These are phyloP conservation scores for Juglanconis juglandina DNA, from an alignment of 2,329 filamentous ascomycete genomes.

Conservation along the genomic window DNA sequence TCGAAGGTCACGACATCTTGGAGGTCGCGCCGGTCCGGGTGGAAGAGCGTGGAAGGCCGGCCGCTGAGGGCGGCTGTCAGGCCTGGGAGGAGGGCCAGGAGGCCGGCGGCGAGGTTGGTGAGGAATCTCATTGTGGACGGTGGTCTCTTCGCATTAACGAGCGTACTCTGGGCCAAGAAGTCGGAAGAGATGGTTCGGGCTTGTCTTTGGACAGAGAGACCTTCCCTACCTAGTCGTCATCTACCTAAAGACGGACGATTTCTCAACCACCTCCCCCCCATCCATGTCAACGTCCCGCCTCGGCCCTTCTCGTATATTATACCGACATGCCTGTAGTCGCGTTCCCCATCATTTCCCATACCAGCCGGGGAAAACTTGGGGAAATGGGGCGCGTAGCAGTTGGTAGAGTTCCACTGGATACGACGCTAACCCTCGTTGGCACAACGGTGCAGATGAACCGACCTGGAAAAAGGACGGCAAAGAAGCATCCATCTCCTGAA, in stretches of 20 bases:
- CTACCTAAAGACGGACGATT: neutral
- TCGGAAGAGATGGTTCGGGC: neutral
- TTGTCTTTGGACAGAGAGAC: neutral
- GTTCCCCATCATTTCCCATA: neutral
- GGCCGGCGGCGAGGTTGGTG: conserved; percentile 7
- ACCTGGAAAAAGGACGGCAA: neutral
- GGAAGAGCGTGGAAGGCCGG: conserved; percentile 10
- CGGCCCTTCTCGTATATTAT: neutral
- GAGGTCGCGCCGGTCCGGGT: conserved; percentile 9
- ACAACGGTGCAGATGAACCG: neutral
- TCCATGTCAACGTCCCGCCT: neutral
- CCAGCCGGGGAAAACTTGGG: neutral
- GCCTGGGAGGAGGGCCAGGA: conserved; percentile 5
- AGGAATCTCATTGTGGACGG: conserved; percentile 12
- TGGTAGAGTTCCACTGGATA: neutral
- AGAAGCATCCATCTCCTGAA: no score
- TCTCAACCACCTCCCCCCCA: neutral
- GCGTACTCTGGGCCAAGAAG: neutral
- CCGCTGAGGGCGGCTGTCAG: conserved; percentile 7
- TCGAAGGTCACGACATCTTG: conserved; percentile 57
- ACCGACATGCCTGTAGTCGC: neutral
- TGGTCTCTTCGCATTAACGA: neutral
- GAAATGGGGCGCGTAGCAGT: no score
- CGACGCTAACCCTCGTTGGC: neutral
- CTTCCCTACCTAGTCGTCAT: no score